Conservation (phyloP, 202 grass and related monocot genomes). For the Cymbopogon flexuosus region DNA sequence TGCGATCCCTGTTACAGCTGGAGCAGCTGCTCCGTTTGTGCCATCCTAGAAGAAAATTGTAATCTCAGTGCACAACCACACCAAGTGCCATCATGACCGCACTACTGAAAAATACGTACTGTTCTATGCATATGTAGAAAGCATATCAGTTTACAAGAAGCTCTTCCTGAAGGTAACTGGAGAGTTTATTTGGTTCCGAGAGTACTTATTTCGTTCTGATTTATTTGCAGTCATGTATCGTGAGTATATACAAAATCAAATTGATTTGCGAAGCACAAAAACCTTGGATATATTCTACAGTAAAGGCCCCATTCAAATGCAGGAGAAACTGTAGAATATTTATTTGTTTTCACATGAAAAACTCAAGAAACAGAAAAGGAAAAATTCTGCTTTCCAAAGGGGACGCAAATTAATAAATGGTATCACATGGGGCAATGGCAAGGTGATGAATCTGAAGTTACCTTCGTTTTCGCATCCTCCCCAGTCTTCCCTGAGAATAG, state of each 20-base stretch:
- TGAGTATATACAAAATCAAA: not conserved
- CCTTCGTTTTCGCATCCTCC: constrained; percentile 18
- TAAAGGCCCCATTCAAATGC: too few relatives aligned
- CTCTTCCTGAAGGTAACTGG: not conserved
- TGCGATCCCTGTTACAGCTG: constrained; percentile 42
- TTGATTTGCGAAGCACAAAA: not conserved
- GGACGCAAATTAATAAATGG: not conserved
- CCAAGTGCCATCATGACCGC: not conserved
- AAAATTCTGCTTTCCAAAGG: too few relatives aligned
- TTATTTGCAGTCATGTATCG: not conserved
- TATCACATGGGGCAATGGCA: not conserved
- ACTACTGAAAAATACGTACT: not conserved
- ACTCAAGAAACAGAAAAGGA: too few relatives aligned
- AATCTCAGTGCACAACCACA: not conserved
- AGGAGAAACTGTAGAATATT: too few relatives aligned
- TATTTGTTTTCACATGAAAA: too few relatives aligned
- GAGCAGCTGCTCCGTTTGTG: constrained; percentile 58
- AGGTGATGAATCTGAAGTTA: constrained; percentile 11
- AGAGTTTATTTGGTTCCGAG: not conserved
- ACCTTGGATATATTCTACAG: not conserved
- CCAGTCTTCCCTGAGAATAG: constrained; percentile 43
- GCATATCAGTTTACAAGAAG: not conserved
- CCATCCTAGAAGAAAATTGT: constrained; percentile 36
- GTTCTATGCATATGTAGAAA: not conserved
- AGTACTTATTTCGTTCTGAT: not conserved